Conservation (phyloP, 139 green algal species). For the Haematococcus lacustris region DNA sequence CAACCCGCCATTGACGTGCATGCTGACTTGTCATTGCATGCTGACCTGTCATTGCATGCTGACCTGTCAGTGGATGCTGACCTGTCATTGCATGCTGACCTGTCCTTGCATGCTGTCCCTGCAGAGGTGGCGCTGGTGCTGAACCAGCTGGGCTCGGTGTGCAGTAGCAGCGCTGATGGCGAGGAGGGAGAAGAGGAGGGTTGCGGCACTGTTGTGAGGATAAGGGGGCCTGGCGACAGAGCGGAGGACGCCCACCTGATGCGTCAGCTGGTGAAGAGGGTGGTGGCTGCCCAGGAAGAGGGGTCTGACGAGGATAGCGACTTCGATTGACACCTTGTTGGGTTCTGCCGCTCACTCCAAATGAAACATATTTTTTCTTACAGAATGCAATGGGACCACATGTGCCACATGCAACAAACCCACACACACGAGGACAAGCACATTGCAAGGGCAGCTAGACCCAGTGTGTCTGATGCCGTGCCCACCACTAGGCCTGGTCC, state of each 20-base stretch:
- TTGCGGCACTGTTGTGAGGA: too few species aligned
- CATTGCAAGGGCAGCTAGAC: too few species aligned
- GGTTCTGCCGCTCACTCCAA: too few species aligned
- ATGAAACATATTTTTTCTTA: too few species aligned
- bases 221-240: slow-evolving; percentile 1
- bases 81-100: neutral
- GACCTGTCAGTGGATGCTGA: neutral
- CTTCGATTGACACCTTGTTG: slow-evolving; percentile 11
- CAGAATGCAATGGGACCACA: too few species aligned
- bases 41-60: neutral
- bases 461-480: too few species aligned
- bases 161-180: slow-evolving; percentile 1
- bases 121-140: slow-evolving; percentile 26
- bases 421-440: too few species aligned
- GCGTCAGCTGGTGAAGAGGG: slow-evolving; percentile 10
- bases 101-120: neutral
- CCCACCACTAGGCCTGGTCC: too few species aligned
- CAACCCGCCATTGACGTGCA: neutral
- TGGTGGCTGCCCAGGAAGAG: slow-evolving; percentile 18
- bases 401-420: too few species aligned
- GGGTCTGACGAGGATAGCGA: slow-evolving; percentile 14
- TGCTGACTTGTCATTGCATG: neutral
- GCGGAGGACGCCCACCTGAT: slow-evolving; percentile 9
- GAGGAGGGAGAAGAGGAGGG: slow-evolving; percentile 12
- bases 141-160: slow-evolving; percentile 23